A percentile compares a stretch with the other conserved stretches of the same genome.
Evolutionary conservation across 768 basidiomycete genomes (phyloP).

Genomic region (Termitomyces sp.): DNA sequence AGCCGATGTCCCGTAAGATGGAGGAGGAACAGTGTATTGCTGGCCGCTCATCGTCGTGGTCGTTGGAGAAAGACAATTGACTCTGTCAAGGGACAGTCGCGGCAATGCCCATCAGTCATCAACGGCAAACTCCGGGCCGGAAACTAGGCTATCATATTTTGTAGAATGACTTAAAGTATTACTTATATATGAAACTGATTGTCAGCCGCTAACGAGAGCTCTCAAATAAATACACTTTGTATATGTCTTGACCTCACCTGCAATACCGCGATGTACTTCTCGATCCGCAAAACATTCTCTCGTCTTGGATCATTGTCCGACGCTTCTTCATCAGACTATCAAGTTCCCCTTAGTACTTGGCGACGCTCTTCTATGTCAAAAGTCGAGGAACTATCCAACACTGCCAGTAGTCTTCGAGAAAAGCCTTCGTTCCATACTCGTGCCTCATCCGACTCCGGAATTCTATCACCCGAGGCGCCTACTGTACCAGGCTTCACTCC

Average conservation of each 20-base stretch:
- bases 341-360: not conserved
- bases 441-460: not conserved
- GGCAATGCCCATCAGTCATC: constrained; percentile 8
- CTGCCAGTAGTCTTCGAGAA: not conserved
- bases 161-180: no score
- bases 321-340: not conserved
- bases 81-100: no score
- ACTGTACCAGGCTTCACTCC: not conserved
- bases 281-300: constrained; percentile 13
- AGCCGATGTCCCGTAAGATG: constrained; percentile 49
- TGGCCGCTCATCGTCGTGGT: constrained; percentile 45
- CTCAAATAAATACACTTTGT: not conserved
- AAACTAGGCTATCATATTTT: not conserved
- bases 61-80: constrained; percentile 4
- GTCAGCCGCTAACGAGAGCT: constrained; percentile 2
- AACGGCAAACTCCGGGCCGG: constrained; percentile 11
- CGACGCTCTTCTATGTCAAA: constrained; percentile 11
- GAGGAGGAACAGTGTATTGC: constrained; percentile 55
- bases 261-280: constrained; percentile 9
- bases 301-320: constrained; percentile 9
- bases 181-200: not conserved
- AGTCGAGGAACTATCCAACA: constrained; percentile 1
- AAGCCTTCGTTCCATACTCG: not conserved
- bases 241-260: not conserved
- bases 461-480: not conserved